These are phyloP conservation scores for Straminergon stramineum DNA, from an alignment of 225 moss, liverwort and hornwort genomes.

Conservation along the genomic window DNA sequence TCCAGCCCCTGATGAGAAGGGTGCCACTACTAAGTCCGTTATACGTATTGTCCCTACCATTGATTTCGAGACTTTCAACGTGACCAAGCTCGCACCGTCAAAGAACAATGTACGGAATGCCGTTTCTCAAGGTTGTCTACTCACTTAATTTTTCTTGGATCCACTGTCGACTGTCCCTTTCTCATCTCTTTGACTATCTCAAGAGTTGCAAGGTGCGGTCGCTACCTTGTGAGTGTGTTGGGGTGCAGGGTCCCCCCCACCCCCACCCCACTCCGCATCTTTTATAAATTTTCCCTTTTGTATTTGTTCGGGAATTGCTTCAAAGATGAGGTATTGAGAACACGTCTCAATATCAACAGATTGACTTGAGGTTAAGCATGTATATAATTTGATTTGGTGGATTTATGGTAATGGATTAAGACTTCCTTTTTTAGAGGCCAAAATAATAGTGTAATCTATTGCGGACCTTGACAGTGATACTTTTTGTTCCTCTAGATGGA, in stretches of 20 bases:
- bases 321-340: neutral
- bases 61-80: slow-evolving; percentile 40
- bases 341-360: neutral
- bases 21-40: slow-evolving; percentile 39
- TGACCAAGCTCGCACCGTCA: slow-evolving; percentile 46
- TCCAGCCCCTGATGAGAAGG: slow-evolving; percentile 43
- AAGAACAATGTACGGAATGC: slow-evolving; percentile 68
- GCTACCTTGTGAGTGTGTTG: neutral
- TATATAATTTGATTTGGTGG: neutral
- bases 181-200: neutral
- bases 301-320: neutral
- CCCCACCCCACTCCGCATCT: no score
- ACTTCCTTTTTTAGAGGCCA: neutral
- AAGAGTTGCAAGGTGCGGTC: neutral
- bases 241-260: neutral
- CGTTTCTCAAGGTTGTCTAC: slow-evolving; percentile 36
- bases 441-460: neutral
- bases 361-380: neutral
- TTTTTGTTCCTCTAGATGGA: slow-evolving; percentile 52
- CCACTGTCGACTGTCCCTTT: neutral
- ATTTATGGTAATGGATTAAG: neutral
- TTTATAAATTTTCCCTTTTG: neutral
- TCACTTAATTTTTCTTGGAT: neutral
- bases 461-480: neutral
- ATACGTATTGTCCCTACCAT: slow-evolving; percentile 69